phyloP scores from a whole-genome alignment of 306 rosid genomes.

The Nissolia schottii region DNA sequence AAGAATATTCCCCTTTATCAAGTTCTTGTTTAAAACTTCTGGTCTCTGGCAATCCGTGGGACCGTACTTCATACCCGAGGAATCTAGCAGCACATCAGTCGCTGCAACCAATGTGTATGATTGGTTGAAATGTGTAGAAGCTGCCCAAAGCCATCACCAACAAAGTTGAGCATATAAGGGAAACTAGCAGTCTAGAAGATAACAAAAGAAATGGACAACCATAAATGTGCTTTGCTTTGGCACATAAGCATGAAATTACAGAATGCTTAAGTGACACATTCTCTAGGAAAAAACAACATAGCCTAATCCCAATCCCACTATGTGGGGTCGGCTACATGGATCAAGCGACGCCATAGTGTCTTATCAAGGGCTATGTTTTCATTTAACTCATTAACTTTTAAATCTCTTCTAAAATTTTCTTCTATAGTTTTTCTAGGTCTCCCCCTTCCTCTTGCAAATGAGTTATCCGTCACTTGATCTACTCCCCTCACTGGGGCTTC shows the following conservation, averaged over 20 bases:
- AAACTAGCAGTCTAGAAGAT: conserved; percentile 10
- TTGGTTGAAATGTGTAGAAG: conserved; percentile 66
- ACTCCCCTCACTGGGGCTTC: too few relatives aligned
- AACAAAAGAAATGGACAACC: not conserved
- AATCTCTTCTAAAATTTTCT: too few relatives aligned
- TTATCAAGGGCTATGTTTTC: too few relatives aligned
- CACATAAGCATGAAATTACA: conserved; percentile 15
- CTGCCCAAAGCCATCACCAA: conserved; percentile 45
- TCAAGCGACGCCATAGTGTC: too few relatives aligned
- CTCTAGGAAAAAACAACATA: not conserved
- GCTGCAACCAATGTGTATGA: conserved; percentile 88
- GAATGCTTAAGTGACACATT: not conserved
- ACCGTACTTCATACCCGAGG: conserved; percentile 71
- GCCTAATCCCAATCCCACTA: too few relatives aligned
- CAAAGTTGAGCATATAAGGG: conserved; percentile 5
- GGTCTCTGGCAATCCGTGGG: conserved; percentile 96
- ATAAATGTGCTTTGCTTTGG: not conserved
- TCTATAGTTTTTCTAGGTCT: too few relatives aligned
- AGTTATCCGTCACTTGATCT: too few relatives aligned
- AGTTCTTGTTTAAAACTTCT: conserved; percentile 77
- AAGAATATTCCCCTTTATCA: conserved; percentile 88
- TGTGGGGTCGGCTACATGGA: too few relatives aligned
- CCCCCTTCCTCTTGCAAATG: too few relatives aligned
- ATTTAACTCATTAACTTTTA: too few relatives aligned
- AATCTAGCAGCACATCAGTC: conserved; percentile 81